Evolutionary conservation across 2,329 filamentous ascomycete genomes (phyloP).

Genomic region (Cytospora piceicola): DNA sequence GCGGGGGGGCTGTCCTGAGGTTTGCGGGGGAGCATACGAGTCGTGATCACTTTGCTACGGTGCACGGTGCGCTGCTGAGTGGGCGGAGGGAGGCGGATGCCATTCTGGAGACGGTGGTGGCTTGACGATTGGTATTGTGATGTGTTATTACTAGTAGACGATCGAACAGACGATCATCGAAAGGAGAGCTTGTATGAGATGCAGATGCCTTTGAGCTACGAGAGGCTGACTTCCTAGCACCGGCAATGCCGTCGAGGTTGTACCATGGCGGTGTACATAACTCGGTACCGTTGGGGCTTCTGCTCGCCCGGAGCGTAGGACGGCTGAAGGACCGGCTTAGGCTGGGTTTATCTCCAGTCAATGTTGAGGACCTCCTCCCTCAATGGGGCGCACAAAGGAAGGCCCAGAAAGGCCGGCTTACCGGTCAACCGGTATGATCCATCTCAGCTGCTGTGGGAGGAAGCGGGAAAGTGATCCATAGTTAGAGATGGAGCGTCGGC

Average conservation of each 20-base stretch:
- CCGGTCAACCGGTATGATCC: background rate
- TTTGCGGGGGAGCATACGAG: constrained; percentile 25
- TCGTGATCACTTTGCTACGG: constrained; percentile 23
- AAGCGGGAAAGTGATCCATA: background rate
- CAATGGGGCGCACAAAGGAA: no score
- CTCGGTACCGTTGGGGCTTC: background rate
- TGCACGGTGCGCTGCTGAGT: constrained; percentile 21
- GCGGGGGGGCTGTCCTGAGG: constrained; percentile 10
- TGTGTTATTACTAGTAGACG: background rate
- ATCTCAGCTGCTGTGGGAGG: background rate
- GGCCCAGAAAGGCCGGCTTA: no score
- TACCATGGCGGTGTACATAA: background rate
- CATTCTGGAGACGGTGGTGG: background rate
- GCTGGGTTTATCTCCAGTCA: no score
- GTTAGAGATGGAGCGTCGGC: background rate
- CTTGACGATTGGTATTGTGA: background rate
- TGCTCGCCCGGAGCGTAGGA: background rate
- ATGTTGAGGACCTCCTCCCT: background rate
- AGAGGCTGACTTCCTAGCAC: background rate
- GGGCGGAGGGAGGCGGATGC: constrained; percentile 23
- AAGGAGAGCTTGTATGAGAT: background rate
- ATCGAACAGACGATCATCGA: background rate
- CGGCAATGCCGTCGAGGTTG: no score
- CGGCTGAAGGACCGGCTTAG: no score
- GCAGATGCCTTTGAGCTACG: background rate